Evolutionary conservation across 2,329 filamentous ascomycete genomes (phyloP).

Genomic region (Colletotrichum brevisporum): DNA sequence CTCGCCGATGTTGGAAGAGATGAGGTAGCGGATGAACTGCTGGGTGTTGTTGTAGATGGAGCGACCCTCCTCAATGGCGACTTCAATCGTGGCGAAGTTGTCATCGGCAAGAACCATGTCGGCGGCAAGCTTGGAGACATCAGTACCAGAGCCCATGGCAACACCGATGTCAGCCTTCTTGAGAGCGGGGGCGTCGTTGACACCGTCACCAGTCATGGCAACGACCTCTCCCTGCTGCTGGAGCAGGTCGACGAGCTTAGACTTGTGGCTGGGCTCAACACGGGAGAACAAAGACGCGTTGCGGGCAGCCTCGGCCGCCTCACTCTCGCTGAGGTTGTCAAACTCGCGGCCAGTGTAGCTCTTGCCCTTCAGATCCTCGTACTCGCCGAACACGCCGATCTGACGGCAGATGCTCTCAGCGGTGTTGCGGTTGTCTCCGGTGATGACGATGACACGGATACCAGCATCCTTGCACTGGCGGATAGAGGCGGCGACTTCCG

Average conservation of each 20-base stretch:
- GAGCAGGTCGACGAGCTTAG: slow-evolving; percentile 95
- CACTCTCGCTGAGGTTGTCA: slow-evolving; percentile 82
- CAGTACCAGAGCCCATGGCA: slow-evolving; percentile 97
- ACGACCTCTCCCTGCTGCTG: slow-evolving; percentile 95
- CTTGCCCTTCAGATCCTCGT: slow-evolving; percentile 90
- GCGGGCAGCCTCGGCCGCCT: slow-evolving; percentile 88
- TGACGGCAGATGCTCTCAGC: slow-evolving; percentile 98
- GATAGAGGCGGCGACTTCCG: slow-evolving; percentile 90
- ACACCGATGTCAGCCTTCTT: slow-evolving; percentile 99
- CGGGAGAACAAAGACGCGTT: slow-evolving; percentile 93
- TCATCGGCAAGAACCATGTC: slow-evolving; percentile 99
- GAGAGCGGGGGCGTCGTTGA: slow-evolving; percentile 96
- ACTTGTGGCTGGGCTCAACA: slow-evolving; percentile 96
- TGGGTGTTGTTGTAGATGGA: slow-evolving; percentile 99
- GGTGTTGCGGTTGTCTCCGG: slow-evolving; percentile 97
- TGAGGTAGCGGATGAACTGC: slow-evolving; percentile 98
- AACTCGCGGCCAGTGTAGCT: slow-evolving; percentile 97
- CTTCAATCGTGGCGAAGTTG: slow-evolving; percentile 98
- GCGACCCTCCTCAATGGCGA: slow-evolving; percentile 95
- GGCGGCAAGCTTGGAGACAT: slow-evolving; percentile 95
- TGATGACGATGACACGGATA: slow-evolving; percentile 97
- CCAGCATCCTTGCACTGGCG: slow-evolving; percentile 91
- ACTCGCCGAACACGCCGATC: slow-evolving; percentile 89
- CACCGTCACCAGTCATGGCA: slow-evolving; percentile 98
- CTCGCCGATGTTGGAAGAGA: slow-evolving; percentile 99